phyloP scores from a whole-genome alignment of 2,329 filamentous ascomycete genomes.

The Scleromitrula shiraiana region DNA sequence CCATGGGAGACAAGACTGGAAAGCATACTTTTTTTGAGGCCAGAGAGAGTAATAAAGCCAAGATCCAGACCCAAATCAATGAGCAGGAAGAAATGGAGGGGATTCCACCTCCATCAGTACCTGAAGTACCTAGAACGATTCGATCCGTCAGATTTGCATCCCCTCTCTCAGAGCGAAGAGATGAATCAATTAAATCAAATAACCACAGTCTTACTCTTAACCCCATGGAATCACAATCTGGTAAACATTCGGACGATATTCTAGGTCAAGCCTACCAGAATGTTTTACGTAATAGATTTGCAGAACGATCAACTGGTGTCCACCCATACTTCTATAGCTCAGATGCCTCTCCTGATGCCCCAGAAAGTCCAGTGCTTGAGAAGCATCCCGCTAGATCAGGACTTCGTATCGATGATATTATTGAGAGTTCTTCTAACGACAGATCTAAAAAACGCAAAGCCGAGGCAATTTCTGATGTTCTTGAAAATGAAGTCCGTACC shows the following conservation, averaged over 20 bases:
- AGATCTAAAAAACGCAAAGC: conserved; percentile 25
- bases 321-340: conserved; percentile 8
- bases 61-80: conserved; percentile 7
- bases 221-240: background rate
- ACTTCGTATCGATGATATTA: conserved; percentile 27
- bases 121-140: background rate
- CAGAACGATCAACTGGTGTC: background rate
- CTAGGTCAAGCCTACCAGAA: background rate
- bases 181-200: too few species aligned
- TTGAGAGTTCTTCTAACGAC: conserved; percentile 15
- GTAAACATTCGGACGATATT: background rate
- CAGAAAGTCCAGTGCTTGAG: conserved; percentile 6
- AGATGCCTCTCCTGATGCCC: background rate
- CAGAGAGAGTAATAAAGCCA: conserved; percentile 25
- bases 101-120: background rate
- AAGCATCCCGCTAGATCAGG: conserved; percentile 17
- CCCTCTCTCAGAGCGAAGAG: background rate
- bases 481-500: conserved; percentile 12
- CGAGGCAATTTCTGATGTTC: conserved; percentile 22
- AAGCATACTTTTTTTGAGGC: conserved; percentile 28
- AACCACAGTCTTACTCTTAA: too few species aligned
- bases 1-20: conserved; percentile 23
- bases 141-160: background rate
- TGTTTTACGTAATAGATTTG: background rate
- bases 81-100: background rate